A percentile compares a stretch with the other conserved stretches of the same genome.
Conservation (phyloP, 441 rosid genomes). For the Metrosideros polymorpha region DNA sequence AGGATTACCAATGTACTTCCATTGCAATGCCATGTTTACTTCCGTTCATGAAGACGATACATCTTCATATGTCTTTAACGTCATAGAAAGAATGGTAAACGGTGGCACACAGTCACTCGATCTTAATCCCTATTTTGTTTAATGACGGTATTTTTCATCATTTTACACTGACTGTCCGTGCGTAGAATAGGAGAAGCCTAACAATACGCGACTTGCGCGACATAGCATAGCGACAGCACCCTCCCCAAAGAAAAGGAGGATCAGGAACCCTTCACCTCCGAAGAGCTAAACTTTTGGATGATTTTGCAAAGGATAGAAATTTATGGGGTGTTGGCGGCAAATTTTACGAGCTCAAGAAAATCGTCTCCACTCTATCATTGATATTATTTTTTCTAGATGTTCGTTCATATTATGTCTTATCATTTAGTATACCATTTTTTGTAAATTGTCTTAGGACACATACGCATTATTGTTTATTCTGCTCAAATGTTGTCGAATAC, state of each 20-base stretch:
- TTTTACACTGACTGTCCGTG: neutral
- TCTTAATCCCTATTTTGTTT: rapidly evolving
- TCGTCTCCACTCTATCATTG: too few species aligned
- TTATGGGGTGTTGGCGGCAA: neutral
- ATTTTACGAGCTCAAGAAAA: neutral
- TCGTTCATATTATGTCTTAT: too few species aligned
- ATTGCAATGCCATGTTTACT: neutral
- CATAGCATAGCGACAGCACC: neutral
- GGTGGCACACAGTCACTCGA: neutral
- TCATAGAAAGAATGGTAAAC: neutral
- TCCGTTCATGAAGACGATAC: neutral
- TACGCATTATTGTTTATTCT: too few species aligned
- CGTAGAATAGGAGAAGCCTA: neutral
- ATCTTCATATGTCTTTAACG: neutral
- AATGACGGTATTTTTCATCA: neutral
- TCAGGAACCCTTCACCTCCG: neutral
- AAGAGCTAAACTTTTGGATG: neutral
- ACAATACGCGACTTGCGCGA: rapidly evolving
- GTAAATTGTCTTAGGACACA: too few species aligned
- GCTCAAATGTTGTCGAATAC: too few species aligned
- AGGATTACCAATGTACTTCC: neutral
- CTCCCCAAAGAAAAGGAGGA: neutral
- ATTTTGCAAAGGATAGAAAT: rapidly evolving
- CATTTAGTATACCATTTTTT: too few species aligned
- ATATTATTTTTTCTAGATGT: too few species aligned